Evolutionary conservation across 2,329 filamentous ascomycete genomes (phyloP).

Genomic region (Alternaria viburni): DNA sequence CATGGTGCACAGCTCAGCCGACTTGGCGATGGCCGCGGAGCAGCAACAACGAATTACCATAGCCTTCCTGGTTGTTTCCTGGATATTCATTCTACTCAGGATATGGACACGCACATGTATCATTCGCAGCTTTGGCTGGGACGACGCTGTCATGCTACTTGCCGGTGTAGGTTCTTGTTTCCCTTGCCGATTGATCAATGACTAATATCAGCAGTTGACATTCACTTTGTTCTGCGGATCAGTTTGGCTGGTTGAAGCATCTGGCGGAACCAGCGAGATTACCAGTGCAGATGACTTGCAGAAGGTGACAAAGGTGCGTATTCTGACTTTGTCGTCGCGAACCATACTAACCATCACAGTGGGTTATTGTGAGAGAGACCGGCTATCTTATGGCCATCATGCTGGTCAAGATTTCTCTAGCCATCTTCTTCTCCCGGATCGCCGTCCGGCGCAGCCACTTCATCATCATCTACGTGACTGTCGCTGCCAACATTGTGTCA

Average conservation of each 20-base stretch:
- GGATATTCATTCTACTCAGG: slow-evolving; percentile 48
- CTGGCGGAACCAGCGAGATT: slow-evolving; percentile 45
- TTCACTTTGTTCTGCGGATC: slow-evolving; percentile 42
- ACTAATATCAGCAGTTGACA: slow-evolving; percentile 33
- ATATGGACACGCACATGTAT: slow-evolving; percentile 50
- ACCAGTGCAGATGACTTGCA: slow-evolving; percentile 28
- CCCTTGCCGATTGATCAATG: not conserved
- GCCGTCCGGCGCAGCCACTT: slow-evolving; percentile 51
- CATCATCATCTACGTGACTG: slow-evolving; percentile 40
- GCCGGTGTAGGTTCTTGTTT: slow-evolving; percentile 40
- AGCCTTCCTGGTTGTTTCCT: slow-evolving; percentile 46
- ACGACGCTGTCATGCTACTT: slow-evolving; percentile 51
- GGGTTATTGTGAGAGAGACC: slow-evolving; percentile 44
- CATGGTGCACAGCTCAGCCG: slow-evolving; percentile 18
- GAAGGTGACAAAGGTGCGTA: slow-evolving; percentile 36
- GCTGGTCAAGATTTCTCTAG: slow-evolving; percentile 53
- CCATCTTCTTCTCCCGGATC: slow-evolving; percentile 54
- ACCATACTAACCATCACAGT: slow-evolving; percentile 27
- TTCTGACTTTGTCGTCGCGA: no score
- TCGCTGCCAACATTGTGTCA: slow-evolving; percentile 48
- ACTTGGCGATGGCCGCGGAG: slow-evolving; percentile 26
- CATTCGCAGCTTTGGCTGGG: slow-evolving; percentile 52
- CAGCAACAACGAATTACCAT: slow-evolving; percentile 37
- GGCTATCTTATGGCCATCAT: slow-evolving; percentile 51
- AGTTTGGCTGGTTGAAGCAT: slow-evolving; percentile 33